Evolutionary conservation across 2,329 filamentous ascomycete species (phyloP).

Genomic region (Epichloe sibirici): DNA sequence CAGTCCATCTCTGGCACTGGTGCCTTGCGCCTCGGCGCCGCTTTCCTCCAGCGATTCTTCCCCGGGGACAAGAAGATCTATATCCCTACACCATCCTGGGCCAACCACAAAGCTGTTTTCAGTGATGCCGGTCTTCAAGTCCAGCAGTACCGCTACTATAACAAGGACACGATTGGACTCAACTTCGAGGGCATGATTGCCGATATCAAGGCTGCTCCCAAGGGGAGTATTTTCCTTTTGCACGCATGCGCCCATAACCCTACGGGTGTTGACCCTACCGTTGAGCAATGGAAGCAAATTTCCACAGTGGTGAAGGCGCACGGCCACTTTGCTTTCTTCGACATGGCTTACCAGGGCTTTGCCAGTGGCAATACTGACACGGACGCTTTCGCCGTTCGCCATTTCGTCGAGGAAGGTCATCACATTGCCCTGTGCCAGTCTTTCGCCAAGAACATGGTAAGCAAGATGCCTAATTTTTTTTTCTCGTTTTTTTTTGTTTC

Average conservation of each 20-base stretch:
- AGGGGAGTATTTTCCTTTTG: slow-evolving; percentile 87
- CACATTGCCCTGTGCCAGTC: slow-evolving; percentile 80
- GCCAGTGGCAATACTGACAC: slow-evolving; percentile 83
- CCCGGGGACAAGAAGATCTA: slow-evolving; percentile 90
- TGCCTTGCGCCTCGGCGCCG: slow-evolving; percentile 85
- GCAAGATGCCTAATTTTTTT: slow-evolving; percentile 10
- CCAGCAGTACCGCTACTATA: slow-evolving; percentile 96
- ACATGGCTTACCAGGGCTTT: slow-evolving; percentile 99
- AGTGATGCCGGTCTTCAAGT: slow-evolving; percentile 82
- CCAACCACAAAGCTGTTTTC: slow-evolving; percentile 96
- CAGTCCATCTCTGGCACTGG: slow-evolving; percentile 98
- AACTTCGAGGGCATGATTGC: slow-evolving; percentile 90
- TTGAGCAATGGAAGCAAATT: slow-evolving; percentile 87
- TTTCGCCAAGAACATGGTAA: slow-evolving; percentile 98
- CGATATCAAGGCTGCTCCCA: slow-evolving; percentile 80
- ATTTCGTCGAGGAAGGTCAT: slow-evolving; percentile 91
- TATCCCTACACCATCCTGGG: slow-evolving; percentile 93
- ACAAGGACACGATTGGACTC: slow-evolving; percentile 95
- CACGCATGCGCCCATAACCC: slow-evolving; percentile 98
- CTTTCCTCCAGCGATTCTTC: slow-evolving; percentile 86
- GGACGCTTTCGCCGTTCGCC: slow-evolving; percentile 84
- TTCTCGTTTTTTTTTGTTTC: neutral
- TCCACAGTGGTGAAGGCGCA: slow-evolving; percentile 74
- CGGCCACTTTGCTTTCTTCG: slow-evolving; percentile 91
- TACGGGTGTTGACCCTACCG: slow-evolving; percentile 86